Conservation (phyloP, 345 rosid genomes). For the Microthlaspi erraticum region DNA sequence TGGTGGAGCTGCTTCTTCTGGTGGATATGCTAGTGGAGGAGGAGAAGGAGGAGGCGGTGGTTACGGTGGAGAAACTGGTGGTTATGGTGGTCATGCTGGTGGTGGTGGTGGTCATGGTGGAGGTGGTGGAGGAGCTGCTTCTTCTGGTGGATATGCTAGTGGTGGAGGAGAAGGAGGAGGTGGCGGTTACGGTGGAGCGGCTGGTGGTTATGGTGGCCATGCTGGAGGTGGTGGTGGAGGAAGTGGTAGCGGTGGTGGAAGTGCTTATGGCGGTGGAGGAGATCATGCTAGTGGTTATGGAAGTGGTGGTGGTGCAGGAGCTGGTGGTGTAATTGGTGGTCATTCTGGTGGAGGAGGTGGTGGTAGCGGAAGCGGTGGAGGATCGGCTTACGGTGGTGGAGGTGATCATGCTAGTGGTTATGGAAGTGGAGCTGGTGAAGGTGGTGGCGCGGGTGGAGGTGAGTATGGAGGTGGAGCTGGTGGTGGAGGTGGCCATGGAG, state of each 20-base stretch:
- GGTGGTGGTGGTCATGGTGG: slow-evolving; percentile 51
- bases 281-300: slow-evolving; percentile 39
- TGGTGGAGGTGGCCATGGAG: slow-evolving; percentile 43
- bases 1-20: slow-evolving; percentile 46
- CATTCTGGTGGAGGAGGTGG: slow-evolving; percentile 47
- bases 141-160: slow-evolving; percentile 45
- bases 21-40: slow-evolving; percentile 49
- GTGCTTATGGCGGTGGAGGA: slow-evolving; percentile 30
- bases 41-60: slow-evolving; percentile 50
- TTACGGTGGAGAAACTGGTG: slow-evolving; percentile 51
- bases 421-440: slow-evolving; percentile 47
- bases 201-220: slow-evolving; percentile 48
- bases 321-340: slow-evolving; percentile 41
- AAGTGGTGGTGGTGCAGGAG: slow-evolving; percentile 39
- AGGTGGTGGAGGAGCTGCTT: slow-evolving; percentile 47
- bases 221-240: slow-evolving; percentile 45
- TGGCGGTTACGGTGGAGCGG: slow-evolving; percentile 49
- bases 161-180: slow-evolving; percentile 51
- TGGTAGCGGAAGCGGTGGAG: slow-evolving; percentile 46
- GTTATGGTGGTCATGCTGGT: slow-evolving; percentile 43
- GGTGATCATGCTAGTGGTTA: slow-evolving; percentile 46
- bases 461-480: slow-evolving; percentile 36
- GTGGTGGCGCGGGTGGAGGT: slow-evolving; percentile 43
- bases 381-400: slow-evolving; percentile 42
- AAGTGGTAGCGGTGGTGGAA: slow-evolving; percentile 42